Evolutionary conservation across 345 rosid genomes (phyloP), one percentile per base, ranked within the genome.

Genomic region (Balakata baccata): DNA sequence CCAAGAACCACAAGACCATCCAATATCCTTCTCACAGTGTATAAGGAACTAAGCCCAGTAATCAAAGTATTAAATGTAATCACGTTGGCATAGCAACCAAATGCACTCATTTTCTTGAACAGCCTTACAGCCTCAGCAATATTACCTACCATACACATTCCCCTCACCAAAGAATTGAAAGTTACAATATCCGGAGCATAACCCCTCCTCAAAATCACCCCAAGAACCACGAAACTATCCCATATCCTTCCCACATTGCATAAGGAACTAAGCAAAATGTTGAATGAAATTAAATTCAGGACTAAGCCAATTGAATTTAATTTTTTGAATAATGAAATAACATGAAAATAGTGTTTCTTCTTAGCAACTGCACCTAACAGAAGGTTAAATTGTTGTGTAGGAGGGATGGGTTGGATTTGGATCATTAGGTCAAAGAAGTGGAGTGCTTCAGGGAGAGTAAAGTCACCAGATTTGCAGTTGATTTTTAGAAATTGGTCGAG

Each of bases 1-100:
- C 81, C 81, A 16, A 81, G 54, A 53, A 75, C 85, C 20, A 67
- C 47, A 58, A 81, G 63, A 34, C 83, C 83, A 29, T 60, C 82
- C 39, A 53, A 9, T 0, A 72, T 54, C 54, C 76, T 66, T 54
- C 67, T 50, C 63, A 25, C 50, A 53, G 37, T 51, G 20, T 78
- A 79, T 46, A 74, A 74, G 63, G 77, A 81, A 75, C 72, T 74
- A 43, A 79, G 34, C 78, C 81, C 43, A 45, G 78, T 70, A 56
- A 73, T 82, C 67, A 84, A 74, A 6, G 77, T n/a, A n/a, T n/a
- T n/a, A 70, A 70, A 70, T 46, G 38, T 71, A 79, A 79, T 75
- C 73, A n/a, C n/a, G n/a, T 13, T 43, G 47, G 38, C 67, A 38
- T 50, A 80, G 58, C 20, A n/a, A n/a, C 80, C 74, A 11, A 34